Base-by-base conservation (phyloP, 208 protist species). In the Leptomonas pyrrhocoris region DNA sequence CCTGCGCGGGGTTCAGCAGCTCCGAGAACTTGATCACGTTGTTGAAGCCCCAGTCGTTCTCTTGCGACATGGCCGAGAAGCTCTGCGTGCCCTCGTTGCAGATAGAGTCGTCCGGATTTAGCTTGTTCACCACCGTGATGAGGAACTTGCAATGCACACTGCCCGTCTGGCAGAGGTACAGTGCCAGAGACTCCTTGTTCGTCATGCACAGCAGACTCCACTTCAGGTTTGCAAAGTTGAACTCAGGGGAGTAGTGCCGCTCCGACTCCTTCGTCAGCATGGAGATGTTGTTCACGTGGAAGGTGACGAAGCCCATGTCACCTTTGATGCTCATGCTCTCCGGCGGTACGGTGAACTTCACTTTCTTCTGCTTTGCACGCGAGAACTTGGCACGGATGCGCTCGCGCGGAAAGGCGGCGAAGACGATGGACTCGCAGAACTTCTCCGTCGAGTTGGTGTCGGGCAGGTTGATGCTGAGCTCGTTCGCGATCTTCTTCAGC, bases 41-140 rank as follows among this genome's bases (percentile, higher is more conserved):
- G 79, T 94, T 94, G 79, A 96, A 96, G 27, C 92, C 92, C 89
- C 92, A 96, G 71, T 96, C 92, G 78, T 96, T 96, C 76, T 96
- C 92, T 68, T 92, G 83, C 18, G 89, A 96, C 51, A 83, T 79
- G 64, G 88, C 81, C 3, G 79, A 84, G 76, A 96, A 96, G 61
- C 88, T 88, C 70, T 96, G 92, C 15, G 92, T 96, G 12, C 92
- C 92, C 64, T 96, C 92, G 73, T 94, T 96, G 62, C 87, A 93
- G 51, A 96, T 94, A 48, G 92, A 94, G 78, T 96, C 89, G 45
- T 94, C 87, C 4, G 75, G 72, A 80, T 94, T 92, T 23, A 72
- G 23, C 63, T 91, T 90, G 74, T 96, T 96, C 56, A 94, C 75
- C 18, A 96, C 86, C 15, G 92, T 94, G 70, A 96, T 94, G 71